Conservation (phyloP, 352 stramenopile species). For the Phytopythium boreale region DNA sequence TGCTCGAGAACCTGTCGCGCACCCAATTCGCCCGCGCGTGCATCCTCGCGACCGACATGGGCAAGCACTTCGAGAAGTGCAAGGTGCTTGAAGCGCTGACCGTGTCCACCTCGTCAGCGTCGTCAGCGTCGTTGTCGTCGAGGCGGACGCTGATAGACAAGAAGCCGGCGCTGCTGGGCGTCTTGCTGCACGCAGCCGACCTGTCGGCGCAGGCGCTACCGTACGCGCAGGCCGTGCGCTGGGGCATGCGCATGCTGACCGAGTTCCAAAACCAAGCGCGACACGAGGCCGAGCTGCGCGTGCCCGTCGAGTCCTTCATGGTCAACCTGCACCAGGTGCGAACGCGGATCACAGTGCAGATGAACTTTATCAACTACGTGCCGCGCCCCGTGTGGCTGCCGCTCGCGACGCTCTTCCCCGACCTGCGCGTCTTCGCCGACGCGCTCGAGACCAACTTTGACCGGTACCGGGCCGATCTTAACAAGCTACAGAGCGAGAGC, state of each 20-base stretch:
- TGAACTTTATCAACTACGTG: slow-evolving; percentile 80
- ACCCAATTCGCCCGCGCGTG: slow-evolving; percentile 52
- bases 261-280: slow-evolving; percentile 76
- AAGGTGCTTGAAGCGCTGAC: slow-evolving; percentile 54
- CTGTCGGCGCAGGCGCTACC: slow-evolving; percentile 66
- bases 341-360: slow-evolving; percentile 59
- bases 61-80: slow-evolving; percentile 69
- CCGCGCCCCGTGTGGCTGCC: slow-evolving; percentile 66
- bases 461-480: slow-evolving; percentile 54
- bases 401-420: slow-evolving; percentile 39
- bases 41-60: slow-evolving; percentile 78
- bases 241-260: slow-evolving; percentile 54
- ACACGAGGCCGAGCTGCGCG: slow-evolving; percentile 55
- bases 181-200: slow-evolving; percentile 70
- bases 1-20: slow-evolving; percentile 46
- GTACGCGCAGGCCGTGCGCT: slow-evolving; percentile 52
- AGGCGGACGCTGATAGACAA: slow-evolving; percentile 21
- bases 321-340: slow-evolving; percentile 57
- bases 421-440: slow-evolving; percentile 52
- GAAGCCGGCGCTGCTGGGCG: slow-evolving; percentile 48
- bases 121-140: slow-evolving; percentile 24
- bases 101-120: slow-evolving; percentile 22
- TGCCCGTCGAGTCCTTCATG: slow-evolving; percentile 74
- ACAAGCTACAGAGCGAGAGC: slow-evolving; percentile 34
- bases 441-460: slow-evolving; percentile 61